Evolutionary conservation across 1,284 basidiomycete genomes (phyloP), one percentile per base, ranked within the genome.

Genomic region (Papiliotrema flavescens): DNA sequence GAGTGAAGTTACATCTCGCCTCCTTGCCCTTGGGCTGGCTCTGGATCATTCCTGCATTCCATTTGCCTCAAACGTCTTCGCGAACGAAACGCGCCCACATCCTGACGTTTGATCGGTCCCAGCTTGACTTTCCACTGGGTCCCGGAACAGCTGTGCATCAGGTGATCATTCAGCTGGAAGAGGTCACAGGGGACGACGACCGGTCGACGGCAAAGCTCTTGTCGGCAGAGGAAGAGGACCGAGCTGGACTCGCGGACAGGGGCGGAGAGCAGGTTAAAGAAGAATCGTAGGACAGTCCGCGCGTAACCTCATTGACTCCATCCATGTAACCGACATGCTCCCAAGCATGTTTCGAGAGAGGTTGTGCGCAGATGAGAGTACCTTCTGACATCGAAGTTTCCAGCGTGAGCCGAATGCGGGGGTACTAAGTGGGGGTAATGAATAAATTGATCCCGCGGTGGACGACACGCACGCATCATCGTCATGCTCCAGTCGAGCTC

Each of bases 41-140:
- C 51, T 90, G 89, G 89, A 80, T 90, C 65, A 83, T 91, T 56
- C 89, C 89, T 0, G 80, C 84, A 0, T 90, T 91, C 77, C 88
- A 90, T 65, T 81, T 90, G 74, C 78, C 81, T 0, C 79, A 80
- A 39, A 79, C 80, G 22, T 75, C 78, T 8, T 65, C 78, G 7
- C 7, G 11, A 14, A 44, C 14, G 6, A 24, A 53, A 84, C 36
- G 67, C 71, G 22, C 73, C 85, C 51, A 80, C 78, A 46, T 79
- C 77, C 23, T 83, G 82, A 50, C 51, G 20, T 70, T 70, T 53
- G 57, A 62, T 15, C 59, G 60, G 32, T 67, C 67, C 60, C 86
- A 90, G 49, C 63, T 89, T 20, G 89, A 90, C 70, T 91, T 90
- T 64, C 80, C 88, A 0, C 73, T 89, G 1, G 88, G 88, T 2